A percentile compares a stretch with the other conserved stretches of the same genome.
Conservation (phyloP, 805 yeast genomes). For the Saccharomycopsis malanga region DNA sequence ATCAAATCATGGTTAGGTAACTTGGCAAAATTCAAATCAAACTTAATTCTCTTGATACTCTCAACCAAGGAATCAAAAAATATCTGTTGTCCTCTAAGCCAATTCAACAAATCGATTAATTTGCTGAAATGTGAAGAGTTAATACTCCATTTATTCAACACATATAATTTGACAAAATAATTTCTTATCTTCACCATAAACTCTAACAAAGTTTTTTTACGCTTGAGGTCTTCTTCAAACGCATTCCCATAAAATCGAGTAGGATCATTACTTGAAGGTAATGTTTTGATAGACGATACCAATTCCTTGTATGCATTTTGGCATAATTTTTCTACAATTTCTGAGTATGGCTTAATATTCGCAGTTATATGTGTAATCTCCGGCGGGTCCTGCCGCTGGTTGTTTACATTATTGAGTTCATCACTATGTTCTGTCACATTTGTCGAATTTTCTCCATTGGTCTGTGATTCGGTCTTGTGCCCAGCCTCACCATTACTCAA, state of each 20-base stretch:
- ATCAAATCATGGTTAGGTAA: constrained; percentile 85
- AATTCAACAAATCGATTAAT: constrained; percentile 79
- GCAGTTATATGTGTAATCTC: constrained; percentile 16
- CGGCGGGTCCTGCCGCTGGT: constrained; percentile 7
- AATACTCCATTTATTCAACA: constrained; percentile 80
- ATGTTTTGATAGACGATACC: constrained; percentile 10
- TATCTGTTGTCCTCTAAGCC: constrained; percentile 76
- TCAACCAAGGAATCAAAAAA: constrained; percentile 65
- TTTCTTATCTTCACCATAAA: constrained; percentile 68
- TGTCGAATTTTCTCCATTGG: too few relatives aligned
- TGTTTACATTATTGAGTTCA: too few relatives aligned
- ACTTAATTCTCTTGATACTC: constrained; percentile 17
- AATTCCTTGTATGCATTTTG: constrained; percentile 16
- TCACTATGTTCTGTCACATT: too few relatives aligned
- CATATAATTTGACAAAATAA: constrained; percentile 78
- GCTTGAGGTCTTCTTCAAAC: constrained; percentile 19
- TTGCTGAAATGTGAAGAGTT: constrained; percentile 63
- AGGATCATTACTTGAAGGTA: constrained; percentile 17
- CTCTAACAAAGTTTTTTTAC: constrained; percentile 60
- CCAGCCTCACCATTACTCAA: too few relatives aligned
- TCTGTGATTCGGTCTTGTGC: too few relatives aligned
- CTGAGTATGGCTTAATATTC: constrained; percentile 19
- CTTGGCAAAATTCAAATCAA: constrained; percentile 46
- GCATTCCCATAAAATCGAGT: constrained; percentile 18
- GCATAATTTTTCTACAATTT: constrained; percentile 13